Percentiles rank a stretch among this genome's conserved stretches.
phyloP scores from a whole-genome alignment of 1,284 basidiomycete genomes.

The Papiliotrema terrestris region DNA sequence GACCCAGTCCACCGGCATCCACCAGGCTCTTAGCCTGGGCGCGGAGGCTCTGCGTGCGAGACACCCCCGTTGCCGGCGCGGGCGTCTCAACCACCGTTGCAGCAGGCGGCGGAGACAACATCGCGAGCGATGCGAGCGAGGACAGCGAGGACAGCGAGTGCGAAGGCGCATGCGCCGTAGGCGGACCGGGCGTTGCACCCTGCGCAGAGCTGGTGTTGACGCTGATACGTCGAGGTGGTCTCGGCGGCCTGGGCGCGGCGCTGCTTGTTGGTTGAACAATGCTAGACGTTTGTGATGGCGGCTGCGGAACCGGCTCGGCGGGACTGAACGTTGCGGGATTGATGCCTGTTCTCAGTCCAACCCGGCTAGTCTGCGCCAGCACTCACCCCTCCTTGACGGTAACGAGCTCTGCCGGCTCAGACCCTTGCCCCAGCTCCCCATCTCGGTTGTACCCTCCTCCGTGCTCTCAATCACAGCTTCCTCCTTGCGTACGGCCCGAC shows the following conservation, averaged over 20 bases:
- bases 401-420: slow-evolving; percentile 41
- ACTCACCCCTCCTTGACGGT: slow-evolving; percentile 39
- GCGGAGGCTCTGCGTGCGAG: slow-evolving; percentile 42
- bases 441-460: slow-evolving; percentile 21
- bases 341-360: slow-evolving; percentile 7
- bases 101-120: slow-evolving; percentile 19
- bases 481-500: slow-evolving; percentile 25
- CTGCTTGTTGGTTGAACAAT: too few relatives aligned
- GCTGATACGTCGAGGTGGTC: slow-evolving; percentile 36
- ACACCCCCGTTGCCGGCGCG: slow-evolving; percentile 17
- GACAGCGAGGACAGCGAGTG: slow-evolving; percentile 25
- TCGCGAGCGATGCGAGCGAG: slow-evolving; percentile 38
- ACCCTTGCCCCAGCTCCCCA: slow-evolving; percentile 33
- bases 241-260: slow-evolving; percentile 19
- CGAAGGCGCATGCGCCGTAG: slow-evolving; percentile 16
- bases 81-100: not conserved
- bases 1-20: slow-evolving; percentile 25
- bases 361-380: not conserved
- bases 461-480: slow-evolving; percentile 26
- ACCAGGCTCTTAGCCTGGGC: slow-evolving; percentile 32
- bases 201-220: slow-evolving; percentile 5
- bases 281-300: slow-evolving; percentile 10
- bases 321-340: slow-evolving; percentile 7
- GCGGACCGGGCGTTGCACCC: slow-evolving; percentile 2
- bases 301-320: slow-evolving; percentile 3